phyloP scores from a whole-genome alignment of 768 basidiomycete species.

The Lentinula detonsa region DNA sequence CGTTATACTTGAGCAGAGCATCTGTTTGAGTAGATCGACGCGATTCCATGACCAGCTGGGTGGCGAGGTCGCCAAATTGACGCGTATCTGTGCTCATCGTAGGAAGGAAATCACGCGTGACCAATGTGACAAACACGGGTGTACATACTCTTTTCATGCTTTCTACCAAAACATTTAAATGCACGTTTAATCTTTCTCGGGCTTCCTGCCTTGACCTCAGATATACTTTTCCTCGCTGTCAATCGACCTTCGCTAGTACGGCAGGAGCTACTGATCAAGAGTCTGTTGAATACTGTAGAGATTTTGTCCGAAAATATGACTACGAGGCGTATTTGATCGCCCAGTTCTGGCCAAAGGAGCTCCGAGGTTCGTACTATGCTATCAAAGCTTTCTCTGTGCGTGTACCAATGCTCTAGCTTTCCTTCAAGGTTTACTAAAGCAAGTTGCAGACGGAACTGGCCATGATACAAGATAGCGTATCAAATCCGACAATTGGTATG shows the following conservation, averaged over 20 bases:
- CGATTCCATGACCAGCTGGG: conserved; percentile 82
- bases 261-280: conserved; percentile 22
- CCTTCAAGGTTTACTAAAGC: not conserved
- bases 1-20: conserved; percentile 88
- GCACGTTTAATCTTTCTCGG: not conserved
- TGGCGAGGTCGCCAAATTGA: conserved; percentile 82
- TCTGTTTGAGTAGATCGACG: conserved; percentile 81
- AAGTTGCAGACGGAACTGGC: conserved; percentile 47
- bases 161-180: not conserved
- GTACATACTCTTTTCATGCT: not conserved
- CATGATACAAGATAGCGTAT: conserved; percentile 69
- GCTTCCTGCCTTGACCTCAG: not conserved
- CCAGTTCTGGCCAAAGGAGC: conserved; percentile 63
- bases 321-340: conserved; percentile 73
- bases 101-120: not conserved
- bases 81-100: conserved; percentile 24
- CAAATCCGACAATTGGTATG: conserved; percentile 68
- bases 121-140: not conserved
- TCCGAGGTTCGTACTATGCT: conserved; percentile 67
- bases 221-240: not conserved
- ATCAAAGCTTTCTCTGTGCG: conserved; percentile 81
- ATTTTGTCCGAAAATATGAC: conserved; percentile 72
- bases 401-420: conserved; percentile 12
- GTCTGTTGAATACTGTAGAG: conserved; percentile 57
- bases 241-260: conserved; percentile 1